Evolutionary conservation across 1,284 basidiomycete species (phyloP).

Genomic region (Cutaneotrichosporon sp.): DNA sequence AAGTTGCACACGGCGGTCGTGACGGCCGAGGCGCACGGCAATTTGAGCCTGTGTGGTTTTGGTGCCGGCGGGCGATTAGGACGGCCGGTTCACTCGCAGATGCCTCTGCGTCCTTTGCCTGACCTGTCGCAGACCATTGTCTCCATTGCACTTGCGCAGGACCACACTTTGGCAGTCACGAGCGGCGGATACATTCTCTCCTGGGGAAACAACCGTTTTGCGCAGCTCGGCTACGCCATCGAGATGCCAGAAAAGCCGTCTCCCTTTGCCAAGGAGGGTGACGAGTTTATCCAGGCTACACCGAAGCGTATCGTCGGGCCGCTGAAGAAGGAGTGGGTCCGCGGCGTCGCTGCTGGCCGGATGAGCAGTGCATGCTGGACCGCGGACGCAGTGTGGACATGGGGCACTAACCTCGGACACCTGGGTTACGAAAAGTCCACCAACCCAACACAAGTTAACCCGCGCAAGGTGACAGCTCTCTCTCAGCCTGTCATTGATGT

Average conservation of each 20-base stretch:
- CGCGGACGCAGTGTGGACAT: constrained; percentile 73
- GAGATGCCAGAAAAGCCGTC: constrained; percentile 52
- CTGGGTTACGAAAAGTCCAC: constrained; percentile 70
- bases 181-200: constrained; percentile 74
- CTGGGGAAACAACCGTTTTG: constrained; percentile 85
- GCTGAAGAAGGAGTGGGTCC: constrained; percentile 72
- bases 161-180: constrained; percentile 86
- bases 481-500: constrained; percentile 64
- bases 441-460: constrained; percentile 71
- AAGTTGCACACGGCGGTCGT: constrained; percentile 74
- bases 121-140: constrained; percentile 57
- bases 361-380: constrained; percentile 90
- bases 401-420: constrained; percentile 94
- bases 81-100: constrained; percentile 71
- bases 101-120: constrained; percentile 59
- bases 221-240: constrained; percentile 81
- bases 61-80: constrained; percentile 78
- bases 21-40: constrained; percentile 66
- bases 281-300: constrained; percentile 64
- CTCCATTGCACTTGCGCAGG: constrained; percentile 78
- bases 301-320: constrained; percentile 72
- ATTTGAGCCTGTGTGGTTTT: constrained; percentile 78
- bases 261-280: constrained; percentile 31
- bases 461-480: constrained; percentile 76
- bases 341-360: constrained; percentile 81